These are phyloP conservation scores for Asterochloris erici DNA, from an alignment of 139 green algal species.

Conservation along the genomic window DNA sequence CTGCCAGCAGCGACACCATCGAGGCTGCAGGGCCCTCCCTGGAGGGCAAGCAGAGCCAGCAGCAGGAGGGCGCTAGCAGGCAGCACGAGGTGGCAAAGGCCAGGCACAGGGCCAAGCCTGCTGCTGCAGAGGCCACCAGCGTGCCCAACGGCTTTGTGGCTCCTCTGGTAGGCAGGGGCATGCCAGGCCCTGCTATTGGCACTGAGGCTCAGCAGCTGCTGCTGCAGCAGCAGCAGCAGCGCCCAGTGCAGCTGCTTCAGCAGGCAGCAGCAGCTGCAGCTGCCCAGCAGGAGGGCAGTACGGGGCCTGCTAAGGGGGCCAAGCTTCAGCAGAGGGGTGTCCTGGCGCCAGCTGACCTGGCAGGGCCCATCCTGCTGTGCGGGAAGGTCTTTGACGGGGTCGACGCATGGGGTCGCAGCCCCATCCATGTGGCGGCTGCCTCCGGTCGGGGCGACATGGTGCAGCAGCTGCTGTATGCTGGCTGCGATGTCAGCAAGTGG, in stretches of 20 bases:
- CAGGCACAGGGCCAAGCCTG: no score
- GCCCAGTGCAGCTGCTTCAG: neutral
- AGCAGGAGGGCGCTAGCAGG: no score
- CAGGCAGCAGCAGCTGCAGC: neutral
- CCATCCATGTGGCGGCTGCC: constrained; percentile 35
- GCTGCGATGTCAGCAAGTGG: constrained; percentile 20
- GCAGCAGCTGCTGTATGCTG: constrained; percentile 31
- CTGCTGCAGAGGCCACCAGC: no score
- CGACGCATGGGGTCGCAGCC: constrained; percentile 3
- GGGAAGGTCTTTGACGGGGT: constrained; percentile 8
- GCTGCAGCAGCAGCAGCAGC: neutral
- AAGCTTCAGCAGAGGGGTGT: neutral
- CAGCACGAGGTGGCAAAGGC: no score
- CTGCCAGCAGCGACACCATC: no score
- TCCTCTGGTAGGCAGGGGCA: neutral
- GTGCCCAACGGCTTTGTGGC: no score
- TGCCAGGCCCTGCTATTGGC: neutral
- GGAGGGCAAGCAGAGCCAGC: no score
- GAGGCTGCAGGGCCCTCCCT: no score
- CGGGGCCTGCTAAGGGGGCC: neutral
- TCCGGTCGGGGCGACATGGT: constrained; percentile 31
- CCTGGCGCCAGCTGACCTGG: neutral
- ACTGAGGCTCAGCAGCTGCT: neutral
- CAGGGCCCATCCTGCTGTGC: neutral
- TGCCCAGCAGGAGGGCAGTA: neutral